Evolutionary conservation across 2,329 filamentous ascomycete species (phyloP), one percentile per base, ranked within the genome.

Genomic region (Cladosporium austrohemisphaericum): DNA sequence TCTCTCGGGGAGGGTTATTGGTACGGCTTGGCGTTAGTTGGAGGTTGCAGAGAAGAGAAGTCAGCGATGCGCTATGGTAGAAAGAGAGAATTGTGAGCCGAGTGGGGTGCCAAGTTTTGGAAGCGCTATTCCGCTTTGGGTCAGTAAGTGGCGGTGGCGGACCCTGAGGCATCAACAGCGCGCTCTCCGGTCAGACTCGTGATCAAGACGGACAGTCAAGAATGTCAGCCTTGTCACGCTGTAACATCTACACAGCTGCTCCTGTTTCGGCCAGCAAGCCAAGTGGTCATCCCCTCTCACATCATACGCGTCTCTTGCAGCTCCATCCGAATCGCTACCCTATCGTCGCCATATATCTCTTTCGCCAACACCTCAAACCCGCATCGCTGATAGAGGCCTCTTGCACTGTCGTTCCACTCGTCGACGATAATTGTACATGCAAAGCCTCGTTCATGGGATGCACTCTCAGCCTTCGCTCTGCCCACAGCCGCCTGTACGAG

Each of bases 21-120:
- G 61, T 66, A 62, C 56, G 62, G 63, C 64, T 66, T 62, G 57
- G 64, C 63, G 65, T 65, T 56, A 29, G 41, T 47, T 57, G 23
- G 52, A 37, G 52, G n/a, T 47, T 41, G 51, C 45, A 32, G 20
- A 45, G 9, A 29, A 50, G 41, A 32, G 26, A 29, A 31, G 50
- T 25, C 33, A 38, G 33, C 49, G 52, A 50, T 25, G 43, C 35
- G 45, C 6, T 33, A 5, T 25, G 33, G 3, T 9, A 23, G 19
- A 38, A 26, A 11, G 25, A 26, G 25, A 11, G 36, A 40, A 22
- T 40, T 20, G 36, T 29, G 23, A 16, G 40, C 40, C 26, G 23
- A 35, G 31, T 25, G 19, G 20, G 20, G 36, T n/a, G 19, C 36
- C 20, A 23, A 45, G 31, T 36, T 36, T 36, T 19, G 22, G 11